phyloP scores from a whole-genome alignment of 768 basidiomycete species.

The Collybia sordida region DNA sequence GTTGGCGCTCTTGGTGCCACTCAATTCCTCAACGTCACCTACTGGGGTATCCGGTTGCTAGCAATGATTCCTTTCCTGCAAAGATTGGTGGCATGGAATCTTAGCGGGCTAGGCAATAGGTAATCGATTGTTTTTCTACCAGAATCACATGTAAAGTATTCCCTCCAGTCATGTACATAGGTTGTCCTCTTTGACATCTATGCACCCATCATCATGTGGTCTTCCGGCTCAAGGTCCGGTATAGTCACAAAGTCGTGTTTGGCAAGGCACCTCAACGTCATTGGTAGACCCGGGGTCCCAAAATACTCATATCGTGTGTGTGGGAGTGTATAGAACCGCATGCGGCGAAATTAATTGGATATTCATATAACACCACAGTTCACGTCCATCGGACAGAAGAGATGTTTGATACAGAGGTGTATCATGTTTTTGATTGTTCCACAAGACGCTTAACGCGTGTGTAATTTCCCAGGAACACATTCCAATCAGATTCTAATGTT shows the following conservation, averaged over 20 bases:
- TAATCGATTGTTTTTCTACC: conserved; percentile 3
- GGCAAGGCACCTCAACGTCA: no score
- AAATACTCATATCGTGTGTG: no score
- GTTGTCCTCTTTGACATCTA: no score
- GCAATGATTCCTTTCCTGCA: conserved; percentile 14
- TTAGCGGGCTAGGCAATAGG: conserved; percentile 21
- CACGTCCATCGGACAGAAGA: background rate
- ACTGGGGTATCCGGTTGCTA: conserved; percentile 15
- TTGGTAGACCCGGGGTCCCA: no score
- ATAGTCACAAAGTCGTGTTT: no score
- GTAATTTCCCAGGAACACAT: conserved; percentile 59
- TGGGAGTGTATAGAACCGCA: no score
- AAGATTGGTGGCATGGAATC: conserved; percentile 15
- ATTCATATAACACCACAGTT: no score
- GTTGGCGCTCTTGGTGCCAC: conserved; percentile 7
- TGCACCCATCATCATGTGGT: no score
- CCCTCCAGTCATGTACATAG: no score
- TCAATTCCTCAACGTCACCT: conserved; percentile 7
- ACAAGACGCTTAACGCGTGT: conserved; percentile 39
- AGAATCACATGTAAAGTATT: no score
- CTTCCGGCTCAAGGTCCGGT: no score
- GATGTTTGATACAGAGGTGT: background rate
- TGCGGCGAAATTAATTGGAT: no score
- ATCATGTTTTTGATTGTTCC: conserved; percentile 1
- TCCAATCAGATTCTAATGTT: conserved; percentile 61